phyloP scores from a whole-genome alignment of 2,329 filamentous ascomycete species.

The Talaromyces sp. region DNA sequence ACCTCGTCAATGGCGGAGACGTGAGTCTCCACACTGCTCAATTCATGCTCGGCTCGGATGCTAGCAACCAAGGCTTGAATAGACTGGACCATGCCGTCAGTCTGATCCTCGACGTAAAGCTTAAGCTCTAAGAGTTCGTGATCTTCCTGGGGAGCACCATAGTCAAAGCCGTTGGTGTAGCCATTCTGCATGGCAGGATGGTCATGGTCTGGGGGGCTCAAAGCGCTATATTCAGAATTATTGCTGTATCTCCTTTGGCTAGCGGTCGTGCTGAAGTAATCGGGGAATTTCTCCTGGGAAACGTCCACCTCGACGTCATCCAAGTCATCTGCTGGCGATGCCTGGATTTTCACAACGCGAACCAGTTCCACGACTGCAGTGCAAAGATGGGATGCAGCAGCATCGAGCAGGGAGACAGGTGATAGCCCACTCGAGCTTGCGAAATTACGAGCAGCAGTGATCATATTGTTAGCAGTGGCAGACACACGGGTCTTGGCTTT shows the following conservation, averaged over 20 bases:
- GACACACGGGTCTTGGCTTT: slow-evolving; percentile 82
- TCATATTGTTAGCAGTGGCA: slow-evolving; percentile 92
- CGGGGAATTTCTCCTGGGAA: slow-evolving; percentile 67
- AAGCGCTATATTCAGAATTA: slow-evolving; percentile 73
- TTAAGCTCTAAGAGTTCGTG: slow-evolving; percentile 63
- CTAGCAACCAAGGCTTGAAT: slow-evolving; percentile 79
- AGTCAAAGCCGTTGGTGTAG: slow-evolving; percentile 39
- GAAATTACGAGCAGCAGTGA: slow-evolving; percentile 93
- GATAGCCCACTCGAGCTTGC: slow-evolving; percentile 79
- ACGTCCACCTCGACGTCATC: slow-evolving; percentile 70
- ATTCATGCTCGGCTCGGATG: slow-evolving; percentile 66
- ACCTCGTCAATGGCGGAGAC: slow-evolving; percentile 71
- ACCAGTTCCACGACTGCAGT: slow-evolving; percentile 84
- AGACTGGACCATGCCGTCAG: slow-evolving; percentile 73
- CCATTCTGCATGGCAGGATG: slow-evolving; percentile 32
- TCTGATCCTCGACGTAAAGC: slow-evolving; percentile 83
- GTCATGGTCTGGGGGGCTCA: slow-evolving; percentile 61
- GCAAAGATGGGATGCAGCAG: slow-evolving; percentile 86
- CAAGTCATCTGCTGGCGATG: slow-evolving; percentile 74
- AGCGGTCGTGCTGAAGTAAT: slow-evolving; percentile 66
- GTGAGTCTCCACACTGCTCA: slow-evolving; percentile 68
- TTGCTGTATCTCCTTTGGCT: slow-evolving; percentile 56
- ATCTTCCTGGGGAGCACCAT: slow-evolving; percentile 47
- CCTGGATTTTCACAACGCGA: slow-evolving; percentile 78
- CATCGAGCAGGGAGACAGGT: slow-evolving; percentile 90